These are phyloP conservation scores for Daldinia sp. DNA, from an alignment of 2,329 filamentous ascomycete species.

Conservation along the genomic window DNA sequence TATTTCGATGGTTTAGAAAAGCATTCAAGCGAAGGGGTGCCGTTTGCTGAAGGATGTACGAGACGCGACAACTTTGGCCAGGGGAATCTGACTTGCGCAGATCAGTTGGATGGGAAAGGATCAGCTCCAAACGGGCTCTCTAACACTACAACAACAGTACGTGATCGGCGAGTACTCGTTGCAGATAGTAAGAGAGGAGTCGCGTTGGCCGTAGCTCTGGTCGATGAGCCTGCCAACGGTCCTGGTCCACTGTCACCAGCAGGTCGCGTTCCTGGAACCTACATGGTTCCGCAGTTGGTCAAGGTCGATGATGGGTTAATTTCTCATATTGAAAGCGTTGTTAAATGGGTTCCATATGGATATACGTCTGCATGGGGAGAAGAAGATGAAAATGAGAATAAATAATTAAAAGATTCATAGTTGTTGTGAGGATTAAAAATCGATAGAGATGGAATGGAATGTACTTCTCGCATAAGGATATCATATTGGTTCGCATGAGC, in stretches of 20 bases:
- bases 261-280: slow-evolving; percentile 39
- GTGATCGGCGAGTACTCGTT: slow-evolving; percentile 42
- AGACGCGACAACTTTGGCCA: slow-evolving; percentile 42
- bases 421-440: background rate
- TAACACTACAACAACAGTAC: slow-evolving; percentile 36
- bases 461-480: background rate
- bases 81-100: slow-evolving; percentile 36
- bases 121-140: slow-evolving; percentile 38
- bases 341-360: slow-evolving; percentile 44
- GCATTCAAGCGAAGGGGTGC: slow-evolving; percentile 40
- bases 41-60: slow-evolving; percentile 35
- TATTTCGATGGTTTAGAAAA: slow-evolving; percentile 41
- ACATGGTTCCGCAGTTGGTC: slow-evolving; percentile 42
- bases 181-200: slow-evolving; percentile 33
- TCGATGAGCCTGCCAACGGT: slow-evolving; percentile 40
- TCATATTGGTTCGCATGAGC: background rate
- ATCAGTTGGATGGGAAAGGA: slow-evolving; percentile 41
- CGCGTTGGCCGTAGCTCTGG: slow-evolving; percentile 38
- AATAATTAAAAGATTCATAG: background rate
- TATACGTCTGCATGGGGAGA: slow-evolving; percentile 39
- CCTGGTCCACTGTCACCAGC: slow-evolving; percentile 26
- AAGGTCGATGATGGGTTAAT: slow-evolving; percentile 36
- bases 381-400: background rate
- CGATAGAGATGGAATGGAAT: background rate
- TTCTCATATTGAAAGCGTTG: slow-evolving; percentile 38